Conservation (phyloP, 805 yeast species). For the Candida dajiaensis region DNA sequence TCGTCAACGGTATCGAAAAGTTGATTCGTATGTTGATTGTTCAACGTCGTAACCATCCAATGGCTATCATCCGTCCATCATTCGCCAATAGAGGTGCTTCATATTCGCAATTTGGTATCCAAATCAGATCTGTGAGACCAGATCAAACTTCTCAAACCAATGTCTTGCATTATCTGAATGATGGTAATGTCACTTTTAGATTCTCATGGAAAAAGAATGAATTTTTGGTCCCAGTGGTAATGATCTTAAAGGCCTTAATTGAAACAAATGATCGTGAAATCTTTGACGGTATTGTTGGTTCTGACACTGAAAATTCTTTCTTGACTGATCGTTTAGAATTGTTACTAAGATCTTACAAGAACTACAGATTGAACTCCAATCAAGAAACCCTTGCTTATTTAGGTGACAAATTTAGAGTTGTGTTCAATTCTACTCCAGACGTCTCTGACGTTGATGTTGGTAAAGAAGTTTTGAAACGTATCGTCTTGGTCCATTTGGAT, state of each 20-base stretch:
- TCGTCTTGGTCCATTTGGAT: slow-evolving; percentile 83
- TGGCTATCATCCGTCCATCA: slow-evolving; percentile 95
- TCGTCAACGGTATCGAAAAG: slow-evolving; percentile 93
- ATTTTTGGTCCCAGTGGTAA: slow-evolving; percentile 85
- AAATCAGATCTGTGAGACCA: slow-evolving; percentile 88
- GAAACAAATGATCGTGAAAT: slow-evolving; percentile 94
- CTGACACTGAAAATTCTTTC: slow-evolving; percentile 82
- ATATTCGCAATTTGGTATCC: slow-evolving; percentile 87
- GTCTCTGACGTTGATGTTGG: slow-evolving; percentile 89
- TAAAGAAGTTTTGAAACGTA: slow-evolving; percentile 69
- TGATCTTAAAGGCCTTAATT: slow-evolving; percentile 84
- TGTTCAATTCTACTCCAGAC: slow-evolving; percentile 83
- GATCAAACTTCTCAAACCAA: slow-evolving; percentile 98
- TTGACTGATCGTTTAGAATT: slow-evolving; percentile 97
- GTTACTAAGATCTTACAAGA: slow-evolving; percentile 80
- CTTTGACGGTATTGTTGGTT: slow-evolving; percentile 92
- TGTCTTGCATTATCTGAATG: slow-evolving; percentile 91
- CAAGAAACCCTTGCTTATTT: slow-evolving; percentile 89
- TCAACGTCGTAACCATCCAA: slow-evolving; percentile 95
- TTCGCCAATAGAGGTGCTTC: slow-evolving; percentile 91
- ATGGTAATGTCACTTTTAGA: slow-evolving; percentile 94
- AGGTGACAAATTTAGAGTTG: slow-evolving; percentile 95
- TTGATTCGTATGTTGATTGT: slow-evolving; percentile 95
- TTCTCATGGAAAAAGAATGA: slow-evolving; percentile 97
- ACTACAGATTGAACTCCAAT: slow-evolving; percentile 69